phyloP scores from a whole-genome alignment of 2,329 filamentous ascomycete genomes.

The Alternaria burnsii region DNA sequence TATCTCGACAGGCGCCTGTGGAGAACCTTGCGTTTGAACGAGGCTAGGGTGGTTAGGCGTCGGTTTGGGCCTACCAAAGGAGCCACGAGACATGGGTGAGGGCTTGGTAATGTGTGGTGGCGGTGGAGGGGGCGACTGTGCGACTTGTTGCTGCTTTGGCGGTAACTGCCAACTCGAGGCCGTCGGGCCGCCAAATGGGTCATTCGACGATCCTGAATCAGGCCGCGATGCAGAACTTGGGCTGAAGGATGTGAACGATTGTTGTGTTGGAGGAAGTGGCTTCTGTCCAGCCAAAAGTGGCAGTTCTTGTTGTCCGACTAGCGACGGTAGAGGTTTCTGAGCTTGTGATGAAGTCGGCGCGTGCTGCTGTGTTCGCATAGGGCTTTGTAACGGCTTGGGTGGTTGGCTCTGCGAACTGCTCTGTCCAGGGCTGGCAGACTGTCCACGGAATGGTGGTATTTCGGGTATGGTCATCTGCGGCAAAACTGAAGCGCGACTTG shows the following conservation, averaged over 20 bases:
- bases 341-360: conserved; percentile 17
- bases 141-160: conserved; percentile 8
- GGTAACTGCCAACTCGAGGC: conserved; percentile 22
- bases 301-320: conserved; percentile 36
- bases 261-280: conserved; percentile 35
- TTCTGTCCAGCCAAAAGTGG: conserved; percentile 37
- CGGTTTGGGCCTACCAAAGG: conserved; percentile 42
- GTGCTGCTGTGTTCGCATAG: conserved; percentile 26
- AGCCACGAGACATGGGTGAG: conserved; percentile 36
- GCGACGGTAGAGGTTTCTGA: conserved; percentile 31
- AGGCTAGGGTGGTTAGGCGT: conserved; percentile 28
- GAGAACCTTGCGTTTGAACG: conserved; percentile 59
- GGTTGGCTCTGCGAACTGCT: conserved; percentile 23
- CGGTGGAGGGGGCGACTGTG: conserved; percentile 17
- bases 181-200: conserved; percentile 42
- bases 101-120: conserved; percentile 27
- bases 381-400: conserved; percentile 32
- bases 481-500: conserved; percentile 45
- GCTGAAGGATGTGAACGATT: conserved; percentile 31
- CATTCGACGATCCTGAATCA: conserved; percentile 36
- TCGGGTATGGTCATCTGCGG: conserved; percentile 45
- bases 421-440: conserved; percentile 23
- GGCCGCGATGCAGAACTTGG: conserved; percentile 24
- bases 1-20: conserved; percentile 71
- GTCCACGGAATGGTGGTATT: conserved; percentile 46